phyloP scores from a whole-genome alignment of 306 rosid genomes.

The Vicia sativa region DNA sequence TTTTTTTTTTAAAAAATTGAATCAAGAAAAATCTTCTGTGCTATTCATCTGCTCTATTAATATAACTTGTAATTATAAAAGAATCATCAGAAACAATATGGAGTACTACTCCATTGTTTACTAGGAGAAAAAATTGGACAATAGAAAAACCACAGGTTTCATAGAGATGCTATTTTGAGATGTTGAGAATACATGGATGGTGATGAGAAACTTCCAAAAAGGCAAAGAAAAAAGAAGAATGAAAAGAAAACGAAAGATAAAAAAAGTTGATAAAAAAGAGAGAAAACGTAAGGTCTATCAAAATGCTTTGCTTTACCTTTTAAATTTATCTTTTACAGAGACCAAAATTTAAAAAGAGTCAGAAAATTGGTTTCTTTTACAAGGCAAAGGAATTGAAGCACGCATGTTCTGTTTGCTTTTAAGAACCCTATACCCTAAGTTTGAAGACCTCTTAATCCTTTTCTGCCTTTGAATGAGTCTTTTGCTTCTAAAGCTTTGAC shows the following conservation, averaged over 20 bases:
- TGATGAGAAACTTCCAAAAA: slow-evolving; percentile 86
- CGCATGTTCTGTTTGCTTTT: slow-evolving; percentile 55
- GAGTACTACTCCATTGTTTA: no score
- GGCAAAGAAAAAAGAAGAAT: slow-evolving; percentile 27
- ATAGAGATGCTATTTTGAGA: slow-evolving; percentile 32
- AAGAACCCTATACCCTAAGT: slow-evolving; percentile 48
- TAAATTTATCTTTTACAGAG: slow-evolving; percentile 43
- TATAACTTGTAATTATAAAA: slow-evolving; percentile 8
- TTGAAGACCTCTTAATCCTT: slow-evolving; percentile 51
- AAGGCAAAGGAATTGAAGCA: slow-evolving; percentile 61
- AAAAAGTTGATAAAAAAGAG: slow-evolving; percentile 44
- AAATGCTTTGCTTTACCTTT: slow-evolving; percentile 36
- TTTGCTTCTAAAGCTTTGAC: slow-evolving; percentile 77
- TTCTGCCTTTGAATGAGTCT: slow-evolving; percentile 39
- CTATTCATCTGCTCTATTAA: background rate
- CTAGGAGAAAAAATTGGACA: background rate
- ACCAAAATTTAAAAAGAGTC: slow-evolving; percentile 47
- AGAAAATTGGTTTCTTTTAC: slow-evolving; percentile 66
- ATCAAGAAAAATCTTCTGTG: background rate
- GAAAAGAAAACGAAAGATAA: slow-evolving; percentile 42
- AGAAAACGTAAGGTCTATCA: slow-evolving; percentile 44
- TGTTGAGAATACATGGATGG: slow-evolving; percentile 39
- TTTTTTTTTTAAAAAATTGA: no score
- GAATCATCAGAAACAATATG: slow-evolving; percentile 6
- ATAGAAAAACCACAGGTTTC: background rate